These are phyloP conservation scores for Hericium alpestre DNA, from an alignment of 768 basidiomycete genomes.

Conservation along the genomic window DNA sequence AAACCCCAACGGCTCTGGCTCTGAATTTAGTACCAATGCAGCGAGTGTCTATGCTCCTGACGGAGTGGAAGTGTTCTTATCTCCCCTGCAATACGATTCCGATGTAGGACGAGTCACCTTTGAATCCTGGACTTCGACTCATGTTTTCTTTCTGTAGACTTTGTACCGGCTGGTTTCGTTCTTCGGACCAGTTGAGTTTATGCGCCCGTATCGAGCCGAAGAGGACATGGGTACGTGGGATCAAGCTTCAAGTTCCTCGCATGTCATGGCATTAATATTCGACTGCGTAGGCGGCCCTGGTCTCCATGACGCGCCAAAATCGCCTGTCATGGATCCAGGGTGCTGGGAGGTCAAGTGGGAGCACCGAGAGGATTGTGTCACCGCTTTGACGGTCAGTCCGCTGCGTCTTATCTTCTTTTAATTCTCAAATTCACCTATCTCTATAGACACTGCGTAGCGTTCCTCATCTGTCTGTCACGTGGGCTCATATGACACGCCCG, in stretches of 20 bases:
- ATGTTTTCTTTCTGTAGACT: background rate
- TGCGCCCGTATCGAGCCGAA: background rate
- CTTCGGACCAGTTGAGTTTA: background rate
- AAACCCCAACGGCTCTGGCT: background rate
- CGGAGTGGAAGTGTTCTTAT: conserved; percentile 32
- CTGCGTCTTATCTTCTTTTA: background rate
- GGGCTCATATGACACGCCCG: conserved; percentile 45
- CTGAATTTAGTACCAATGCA: conserved; percentile 1
- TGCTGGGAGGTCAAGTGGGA: conserved; percentile 78
- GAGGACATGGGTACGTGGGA: too few species aligned
- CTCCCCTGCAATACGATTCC: conserved; percentile 50
- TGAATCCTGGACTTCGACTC: background rate
- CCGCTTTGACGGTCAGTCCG: conserved; percentile 53
- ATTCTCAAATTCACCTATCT: background rate
- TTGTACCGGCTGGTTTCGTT: background rate
- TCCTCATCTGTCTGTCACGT: conserved; percentile 65
- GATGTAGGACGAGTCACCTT: conserved; percentile 29
- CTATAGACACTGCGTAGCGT: conserved; percentile 58
- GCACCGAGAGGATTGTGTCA: conserved; percentile 65
- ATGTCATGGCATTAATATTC: background rate
- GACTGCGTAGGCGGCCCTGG: conserved; percentile 1
- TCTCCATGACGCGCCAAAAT: conserved; percentile 51
- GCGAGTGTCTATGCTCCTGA: conserved; percentile 16
- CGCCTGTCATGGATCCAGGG: conserved; percentile 41
- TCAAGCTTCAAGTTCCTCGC: too few species aligned